Base-by-base conservation (phyloP, 2,329 filamentous ascomycete species). In the Epichloe elymi region DNA sequence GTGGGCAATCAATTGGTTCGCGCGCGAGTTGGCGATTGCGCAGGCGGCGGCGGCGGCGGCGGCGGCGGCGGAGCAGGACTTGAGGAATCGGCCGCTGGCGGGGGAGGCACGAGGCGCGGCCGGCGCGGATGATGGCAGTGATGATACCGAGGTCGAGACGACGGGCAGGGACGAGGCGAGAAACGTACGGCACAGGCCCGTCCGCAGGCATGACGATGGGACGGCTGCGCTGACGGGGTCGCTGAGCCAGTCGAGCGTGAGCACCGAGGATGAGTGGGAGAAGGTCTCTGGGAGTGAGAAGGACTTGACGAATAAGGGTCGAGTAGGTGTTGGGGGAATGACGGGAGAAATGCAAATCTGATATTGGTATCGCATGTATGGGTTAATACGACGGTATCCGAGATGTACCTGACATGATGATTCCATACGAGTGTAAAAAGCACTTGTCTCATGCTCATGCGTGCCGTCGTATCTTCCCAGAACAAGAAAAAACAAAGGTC, bases 1-100 rank as follows among this genome's bases (percentile, higher is more conserved):
- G 93, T 89, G 80, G 73, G 81, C 86, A 52, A 90, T 97, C 70
- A 97, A 97, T 76, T 98, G 93, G 93, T 97, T 98, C 63, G 89
- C 88, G 51, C 70, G 71, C 44, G 91, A 82, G 70, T 65, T 82
- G 46, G 70, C 69, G 54, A 63, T 65, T 47, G 71, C 71, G 38
- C 64, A 70, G 60, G 59, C 54, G n/a, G 59, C 57, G 36, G 60
- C 59, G 26, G 26, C 7, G 26, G 23, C n/a, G 60, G 59, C 54
- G n/a, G 59, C 57, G 36, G 60, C 59, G 26, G 26, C 7, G 26
- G 23, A 54, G 54, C 68, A 71, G 63, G 65, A 59, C 11, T 7
- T 19, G 53, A 64, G 73, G 63, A 53, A 60, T 38, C 53, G 50
- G 50, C 53, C 59, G 46, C 63, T 57, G 55, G 54, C 70, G 52